Evolutionary conservation across 768 basidiomycete species (phyloP).

Genomic region (Chalciporus pseudorubinellus): DNA sequence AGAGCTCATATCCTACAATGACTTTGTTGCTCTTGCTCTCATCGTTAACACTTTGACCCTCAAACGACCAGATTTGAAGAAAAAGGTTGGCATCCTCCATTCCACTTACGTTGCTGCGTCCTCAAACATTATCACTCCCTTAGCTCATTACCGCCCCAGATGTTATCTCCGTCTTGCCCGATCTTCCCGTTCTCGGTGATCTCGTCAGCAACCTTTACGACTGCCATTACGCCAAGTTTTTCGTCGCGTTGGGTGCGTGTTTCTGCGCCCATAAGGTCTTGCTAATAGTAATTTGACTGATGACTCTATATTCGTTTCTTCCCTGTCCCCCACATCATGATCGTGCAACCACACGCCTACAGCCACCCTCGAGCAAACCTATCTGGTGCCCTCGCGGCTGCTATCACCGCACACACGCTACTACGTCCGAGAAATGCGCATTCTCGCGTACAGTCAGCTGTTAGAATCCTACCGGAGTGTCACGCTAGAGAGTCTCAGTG

Average conservation of each 20-base stretch:
- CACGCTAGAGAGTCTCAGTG: constrained; percentile 80
- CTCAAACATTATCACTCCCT: constrained; percentile 4
- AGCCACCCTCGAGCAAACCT: constrained; percentile 87
- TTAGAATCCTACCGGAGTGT: constrained; percentile 89
- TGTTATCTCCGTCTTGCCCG: constrained; percentile 80
- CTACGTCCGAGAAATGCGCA: constrained; percentile 95
- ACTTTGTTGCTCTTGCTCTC: constrained; percentile 85
- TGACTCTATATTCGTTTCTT: background rate
- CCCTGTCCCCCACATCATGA: background rate
- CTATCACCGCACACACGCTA: constrained; percentile 83
- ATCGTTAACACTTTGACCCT: constrained; percentile 75
- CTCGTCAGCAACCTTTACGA: constrained; percentile 87
- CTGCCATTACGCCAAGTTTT: constrained; percentile 94
- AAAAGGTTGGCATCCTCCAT: constrained; percentile 55
- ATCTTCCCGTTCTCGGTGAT: constrained; percentile 78
- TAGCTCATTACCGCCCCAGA: constrained; percentile 87
- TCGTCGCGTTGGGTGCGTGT: constrained; percentile 73
- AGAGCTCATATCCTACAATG: constrained; percentile 84
- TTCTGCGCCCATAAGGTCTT: background rate
- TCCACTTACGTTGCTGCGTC: background rate
- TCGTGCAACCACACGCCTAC: constrained; percentile 1
- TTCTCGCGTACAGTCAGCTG: constrained; percentile 87
- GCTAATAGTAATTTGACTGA: constrained; percentile 5
- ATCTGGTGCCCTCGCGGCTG: constrained; percentile 84
- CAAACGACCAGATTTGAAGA: constrained; percentile 84